phyloP scores from a whole-genome alignment of 345 rosid genomes.

The Corchorus capsularis region DNA sequence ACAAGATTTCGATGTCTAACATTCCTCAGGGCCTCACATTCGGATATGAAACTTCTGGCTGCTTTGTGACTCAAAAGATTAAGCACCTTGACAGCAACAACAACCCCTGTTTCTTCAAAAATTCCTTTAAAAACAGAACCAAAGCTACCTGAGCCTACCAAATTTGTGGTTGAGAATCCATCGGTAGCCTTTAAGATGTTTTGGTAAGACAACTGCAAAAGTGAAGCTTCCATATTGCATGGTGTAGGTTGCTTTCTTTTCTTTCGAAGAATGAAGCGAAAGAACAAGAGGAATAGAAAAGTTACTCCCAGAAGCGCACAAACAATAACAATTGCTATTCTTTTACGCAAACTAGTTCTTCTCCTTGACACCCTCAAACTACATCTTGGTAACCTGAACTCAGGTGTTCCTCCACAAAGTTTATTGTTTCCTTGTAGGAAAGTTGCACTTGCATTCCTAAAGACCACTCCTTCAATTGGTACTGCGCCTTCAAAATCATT shows the following conservation, averaged over 20 bases:
- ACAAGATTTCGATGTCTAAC: conserved; percentile 44
- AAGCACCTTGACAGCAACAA: conserved; percentile 32
- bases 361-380: not conserved
- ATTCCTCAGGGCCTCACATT: conserved; percentile 40
- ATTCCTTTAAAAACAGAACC: conserved; percentile 24
- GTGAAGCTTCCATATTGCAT: not conserved
- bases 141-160: conserved; percentile 30
- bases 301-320: not conserved
- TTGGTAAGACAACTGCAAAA: not conserved
- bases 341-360: not conserved
- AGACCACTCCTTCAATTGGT: conserved; percentile 35
- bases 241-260: not conserved
- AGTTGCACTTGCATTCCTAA: conserved; percentile 31
- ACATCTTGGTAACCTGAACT: conserved; percentile 7
- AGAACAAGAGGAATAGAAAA: not conserved
- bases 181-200: not conserved
- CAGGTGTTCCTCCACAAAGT: conserved; percentile 39
- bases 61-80: conserved; percentile 39
- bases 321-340: not conserved
- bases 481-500: conserved; percentile 41
- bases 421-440: conserved; percentile 29
- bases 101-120: not conserved
- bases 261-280: not conserved
- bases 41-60: conserved; percentile 43
- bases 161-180: conserved; percentile 12